phyloP scores from a whole-genome alignment of 2,329 filamentous ascomycete genomes.

The Colletotrichum tamarilloi region DNA sequence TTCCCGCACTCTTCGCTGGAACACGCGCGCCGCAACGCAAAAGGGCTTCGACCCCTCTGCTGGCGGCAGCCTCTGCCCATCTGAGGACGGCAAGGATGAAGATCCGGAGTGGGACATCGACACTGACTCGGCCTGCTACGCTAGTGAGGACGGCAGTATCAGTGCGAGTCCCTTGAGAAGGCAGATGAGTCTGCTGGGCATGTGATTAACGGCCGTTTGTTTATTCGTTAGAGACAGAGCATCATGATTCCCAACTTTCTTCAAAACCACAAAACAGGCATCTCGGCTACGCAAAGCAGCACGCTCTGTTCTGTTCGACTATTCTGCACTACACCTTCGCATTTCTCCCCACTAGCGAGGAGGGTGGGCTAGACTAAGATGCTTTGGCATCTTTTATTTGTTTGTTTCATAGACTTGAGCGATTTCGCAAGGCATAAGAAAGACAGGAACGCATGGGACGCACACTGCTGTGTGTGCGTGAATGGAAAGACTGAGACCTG shows the following conservation, averaged over 20 bases:
- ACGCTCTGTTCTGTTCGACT: neutral
- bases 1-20: slow-evolving; percentile 92
- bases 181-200: slow-evolving; percentile 79
- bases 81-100: slow-evolving; percentile 64
- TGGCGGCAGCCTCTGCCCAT: slow-evolving; percentile 44
- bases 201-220: slow-evolving; percentile 49
- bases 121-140: slow-evolving; percentile 79
- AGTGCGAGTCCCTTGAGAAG: slow-evolving; percentile 75
- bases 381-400: neutral
- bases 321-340: neutral
- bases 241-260: slow-evolving; percentile 2
- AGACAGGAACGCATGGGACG: neutral
- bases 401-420: slow-evolving; percentile 15
- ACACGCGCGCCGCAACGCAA: slow-evolving; percentile 90
- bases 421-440: neutral
- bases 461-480: neutral
- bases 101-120: slow-evolving; percentile 92
- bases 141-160: slow-evolving; percentile 78
- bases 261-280: neutral
- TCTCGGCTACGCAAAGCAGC: neutral
- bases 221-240: neutral
- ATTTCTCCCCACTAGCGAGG: neutral
- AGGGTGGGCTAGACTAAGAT: slow-evolving; percentile 2
- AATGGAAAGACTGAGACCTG: neutral
- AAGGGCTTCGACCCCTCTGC: slow-evolving; percentile 79